phyloP scores from a whole-genome alignment of 192 early-diverging fungal species.

The Anaeromyces robustus region DNA sequence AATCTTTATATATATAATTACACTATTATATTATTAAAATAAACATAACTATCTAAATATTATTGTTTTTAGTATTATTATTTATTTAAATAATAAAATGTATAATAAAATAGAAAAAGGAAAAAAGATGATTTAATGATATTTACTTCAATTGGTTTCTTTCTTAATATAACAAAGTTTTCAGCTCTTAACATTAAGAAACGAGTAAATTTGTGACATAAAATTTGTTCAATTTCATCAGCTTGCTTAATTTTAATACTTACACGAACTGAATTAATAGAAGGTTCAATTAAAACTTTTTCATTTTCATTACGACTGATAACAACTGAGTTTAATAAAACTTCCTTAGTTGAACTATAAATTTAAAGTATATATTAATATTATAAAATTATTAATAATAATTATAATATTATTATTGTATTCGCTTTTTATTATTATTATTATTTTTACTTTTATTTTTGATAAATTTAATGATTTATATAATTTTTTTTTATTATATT shows the following conservation, averaged over 20 bases:
- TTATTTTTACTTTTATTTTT: too few relatives aligned
- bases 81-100: too few relatives aligned
- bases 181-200: slow-evolving; percentile 96
- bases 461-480: too few relatives aligned
- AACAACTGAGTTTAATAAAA: slow-evolving; percentile 68
- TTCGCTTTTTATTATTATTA: too few relatives aligned
- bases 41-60: too few relatives aligned
- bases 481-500: not conserved
- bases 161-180: slow-evolving; percentile 80
- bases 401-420: not conserved
- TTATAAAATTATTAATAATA: not conserved
- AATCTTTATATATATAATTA: too few relatives aligned
- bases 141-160: slow-evolving; percentile 71
- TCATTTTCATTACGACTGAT: slow-evolving; percentile 88
- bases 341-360: slow-evolving; percentile 55
- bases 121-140: too few relatives aligned
- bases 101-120: too few relatives aligned
- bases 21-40: too few relatives aligned
- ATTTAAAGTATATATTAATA: not conserved
- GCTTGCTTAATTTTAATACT: slow-evolving; percentile 95
- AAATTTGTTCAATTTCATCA: slow-evolving; percentile 86
- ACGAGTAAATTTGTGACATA: slow-evolving; percentile 93
- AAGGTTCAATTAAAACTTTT: slow-evolving; percentile 77
- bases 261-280: slow-evolving; percentile 85
- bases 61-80: too few relatives aligned